Percentiles rank a stretch among this genome's conserved stretches.
These are phyloP conservation scores for Trichoderma reesei DNA, from an alignment of 495 filamentous ascomycete species.

Conservation along the genomic window DNA sequence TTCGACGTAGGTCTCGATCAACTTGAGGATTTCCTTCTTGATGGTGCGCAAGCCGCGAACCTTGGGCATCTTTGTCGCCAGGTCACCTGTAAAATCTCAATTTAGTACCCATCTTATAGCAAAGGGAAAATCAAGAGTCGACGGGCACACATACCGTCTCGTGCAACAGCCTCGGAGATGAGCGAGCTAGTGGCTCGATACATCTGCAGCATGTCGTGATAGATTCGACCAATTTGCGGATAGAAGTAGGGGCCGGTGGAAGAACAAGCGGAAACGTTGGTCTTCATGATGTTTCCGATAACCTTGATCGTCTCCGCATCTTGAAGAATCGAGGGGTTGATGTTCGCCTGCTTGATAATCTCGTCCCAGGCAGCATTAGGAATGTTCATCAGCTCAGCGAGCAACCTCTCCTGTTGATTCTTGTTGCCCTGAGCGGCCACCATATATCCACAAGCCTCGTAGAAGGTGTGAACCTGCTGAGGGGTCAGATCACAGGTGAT, in stretches of 20 bases:
- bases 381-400: conserved; percentile 82
- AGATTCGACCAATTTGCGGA: conserved; percentile 96
- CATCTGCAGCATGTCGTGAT: conserved; percentile 98
- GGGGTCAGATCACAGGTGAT: conserved; percentile 92
- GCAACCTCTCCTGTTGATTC: conserved; percentile 78
- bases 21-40: conserved; percentile 98
- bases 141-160: conserved; percentile 54
- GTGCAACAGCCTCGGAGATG: conserved; percentile 81
- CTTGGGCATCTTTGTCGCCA: conserved; percentile 96
- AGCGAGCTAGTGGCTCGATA: conserved; percentile 91
- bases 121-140: not conserved
- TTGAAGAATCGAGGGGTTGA: conserved; percentile 73
- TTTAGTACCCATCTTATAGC: conserved; percentile 14
- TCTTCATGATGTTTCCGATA: conserved; percentile 99
- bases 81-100: conserved; percentile 45
- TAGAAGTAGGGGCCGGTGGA: conserved; percentile 97
- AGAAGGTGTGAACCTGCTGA: conserved; percentile 97
- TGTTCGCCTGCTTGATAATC: conserved; percentile 77
- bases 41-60: conserved; percentile 92
- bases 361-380: conserved; percentile 92
- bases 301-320: conserved; percentile 93
- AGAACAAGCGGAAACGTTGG: conserved; percentile 91
- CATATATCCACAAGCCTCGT: conserved; percentile 99
- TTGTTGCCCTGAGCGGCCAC: conserved; percentile 95
- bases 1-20: conserved; percentile 95